A percentile compares a stretch with the other conserved stretches of the same genome.
Evolutionary conservation across 345 rosid genomes (phyloP).

Genomic region (Citrus medica): DNA sequence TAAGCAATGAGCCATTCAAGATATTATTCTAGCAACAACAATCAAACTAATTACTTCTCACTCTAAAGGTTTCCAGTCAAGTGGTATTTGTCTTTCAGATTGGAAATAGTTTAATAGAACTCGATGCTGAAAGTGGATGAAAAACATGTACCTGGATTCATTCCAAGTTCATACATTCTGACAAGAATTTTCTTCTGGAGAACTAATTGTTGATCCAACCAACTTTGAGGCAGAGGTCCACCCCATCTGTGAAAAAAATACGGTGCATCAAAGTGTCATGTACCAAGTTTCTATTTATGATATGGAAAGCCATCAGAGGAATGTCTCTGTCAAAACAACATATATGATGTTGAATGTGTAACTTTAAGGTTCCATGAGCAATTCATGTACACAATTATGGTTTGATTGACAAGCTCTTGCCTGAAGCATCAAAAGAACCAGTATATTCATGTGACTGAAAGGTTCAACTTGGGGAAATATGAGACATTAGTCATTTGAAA

Average conservation of each 20-base stretch:
- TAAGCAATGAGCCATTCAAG: background rate
- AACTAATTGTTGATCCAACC: constrained; percentile 54
- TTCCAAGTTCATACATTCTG: constrained; percentile 70
- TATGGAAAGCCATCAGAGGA: constrained; percentile 11
- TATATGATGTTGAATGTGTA: background rate
- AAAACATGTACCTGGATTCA: constrained; percentile 57
- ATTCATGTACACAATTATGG: no score
- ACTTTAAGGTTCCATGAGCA: background rate
- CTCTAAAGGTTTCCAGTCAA: background rate
- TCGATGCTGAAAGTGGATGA: background rate
- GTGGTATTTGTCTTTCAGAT: background rate
- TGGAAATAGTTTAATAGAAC: background rate
- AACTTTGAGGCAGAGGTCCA: constrained; percentile 69
- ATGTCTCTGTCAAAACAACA: background rate
- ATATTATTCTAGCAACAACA: background rate
- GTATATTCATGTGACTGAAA: background rate
- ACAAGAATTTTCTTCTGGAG: constrained; percentile 60
- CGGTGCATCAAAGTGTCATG: background rate
- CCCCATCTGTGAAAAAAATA: constrained; percentile 51
- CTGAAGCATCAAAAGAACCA: constrained; percentile 8
- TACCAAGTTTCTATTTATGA: background rate
- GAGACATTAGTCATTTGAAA: constrained; percentile 2
- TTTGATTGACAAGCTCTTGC: background rate
- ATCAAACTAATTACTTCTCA: background rate
- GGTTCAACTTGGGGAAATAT: background rate